Percentiles rank a stretch among this genome's conserved stretches.
Conservation (phyloP, 2,329 filamentous ascomycete species). For the Cladosporium sphaerospermum region DNA sequence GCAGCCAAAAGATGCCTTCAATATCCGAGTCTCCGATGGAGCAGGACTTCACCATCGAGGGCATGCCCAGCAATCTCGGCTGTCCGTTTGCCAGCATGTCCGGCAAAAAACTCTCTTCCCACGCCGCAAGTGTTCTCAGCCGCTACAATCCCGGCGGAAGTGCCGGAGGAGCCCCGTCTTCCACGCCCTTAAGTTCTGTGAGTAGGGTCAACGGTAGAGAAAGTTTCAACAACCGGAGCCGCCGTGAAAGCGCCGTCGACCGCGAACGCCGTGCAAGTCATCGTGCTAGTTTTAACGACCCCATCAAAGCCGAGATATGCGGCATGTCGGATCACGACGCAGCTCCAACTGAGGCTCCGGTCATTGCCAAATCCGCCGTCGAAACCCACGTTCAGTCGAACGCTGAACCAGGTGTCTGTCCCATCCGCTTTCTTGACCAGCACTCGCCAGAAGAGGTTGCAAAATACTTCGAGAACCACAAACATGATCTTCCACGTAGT, state of each 20-base stretch:
- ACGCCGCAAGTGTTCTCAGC: constrained; percentile 35
- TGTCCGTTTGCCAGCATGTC: constrained; percentile 67
- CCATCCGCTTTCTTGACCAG: constrained; percentile 86
- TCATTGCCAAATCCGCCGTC: constrained; percentile 14
- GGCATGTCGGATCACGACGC: constrained; percentile 25
- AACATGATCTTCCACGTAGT: constrained; percentile 87
- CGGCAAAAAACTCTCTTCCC: constrained; percentile 33
- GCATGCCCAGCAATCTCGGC: constrained; percentile 69
- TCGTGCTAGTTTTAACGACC: constrained; percentile 27
- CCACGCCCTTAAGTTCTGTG: constrained; percentile 22
- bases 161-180: constrained; percentile 16
- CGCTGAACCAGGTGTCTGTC: constrained; percentile 59
- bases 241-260: not conserved
- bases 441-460: constrained; percentile 91
- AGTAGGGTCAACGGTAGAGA: constrained; percentile 37
- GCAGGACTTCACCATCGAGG: constrained; percentile 83
- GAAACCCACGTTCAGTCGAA: constrained; percentile 16
- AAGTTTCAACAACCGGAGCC: constrained; percentile 29
- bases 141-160: constrained; percentile 27
- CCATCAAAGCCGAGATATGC: constrained; percentile 33
- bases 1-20: constrained; percentile 32
- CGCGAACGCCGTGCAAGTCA: constrained; percentile 22
- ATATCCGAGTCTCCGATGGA: constrained; percentile 52
- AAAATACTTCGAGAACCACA: constrained; percentile 88
- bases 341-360: not conserved